phyloP scores from a whole-genome alignment of 1,284 basidiomycete genomes.

The Thecaphora thlaspeos region DNA sequence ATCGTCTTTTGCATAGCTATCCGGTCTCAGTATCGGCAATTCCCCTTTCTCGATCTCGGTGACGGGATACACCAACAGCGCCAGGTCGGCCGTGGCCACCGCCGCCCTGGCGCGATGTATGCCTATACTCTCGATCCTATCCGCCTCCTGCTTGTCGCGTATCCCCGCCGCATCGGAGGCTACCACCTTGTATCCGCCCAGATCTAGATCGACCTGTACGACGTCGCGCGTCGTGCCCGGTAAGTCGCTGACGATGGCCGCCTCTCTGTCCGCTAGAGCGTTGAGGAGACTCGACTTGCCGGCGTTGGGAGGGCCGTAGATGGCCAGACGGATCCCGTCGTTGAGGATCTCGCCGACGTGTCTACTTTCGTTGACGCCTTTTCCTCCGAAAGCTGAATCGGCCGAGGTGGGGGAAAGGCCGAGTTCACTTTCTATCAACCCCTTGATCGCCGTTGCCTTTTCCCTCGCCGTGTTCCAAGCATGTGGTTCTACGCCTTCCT shows the following conservation, averaged over 20 bases:
- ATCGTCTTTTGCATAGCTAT: slow-evolving; percentile 60
- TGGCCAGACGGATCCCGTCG: slow-evolving; percentile 75
- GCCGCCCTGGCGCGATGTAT: slow-evolving; percentile 69
- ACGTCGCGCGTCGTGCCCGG: slow-evolving; percentile 86
- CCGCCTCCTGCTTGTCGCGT: slow-evolving; percentile 62
- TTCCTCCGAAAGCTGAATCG: no score
- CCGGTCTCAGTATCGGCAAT: slow-evolving; percentile 58
- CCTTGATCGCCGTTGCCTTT: slow-evolving; percentile 3
- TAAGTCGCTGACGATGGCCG: slow-evolving; percentile 79
- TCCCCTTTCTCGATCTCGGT: slow-evolving; percentile 62
- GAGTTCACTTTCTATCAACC: slow-evolving; percentile 9
- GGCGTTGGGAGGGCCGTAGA: slow-evolving; percentile 85
- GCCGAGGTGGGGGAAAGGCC: background rate
- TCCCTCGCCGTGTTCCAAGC: slow-evolving; percentile 61
- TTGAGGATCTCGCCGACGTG: slow-evolving; percentile 75
- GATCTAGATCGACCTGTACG: slow-evolving; percentile 76
- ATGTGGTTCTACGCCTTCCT: slow-evolving; percentile 78
- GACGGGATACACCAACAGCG: slow-evolving; percentile 75
- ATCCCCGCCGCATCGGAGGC: slow-evolving; percentile 82
- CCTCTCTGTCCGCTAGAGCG: slow-evolving; percentile 76
- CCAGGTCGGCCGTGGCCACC: slow-evolving; percentile 69
- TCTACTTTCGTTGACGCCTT: slow-evolving; percentile 61
- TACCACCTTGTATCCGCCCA: slow-evolving; percentile 74
- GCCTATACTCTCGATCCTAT: slow-evolving; percentile 78
- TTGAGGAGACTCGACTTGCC: slow-evolving; percentile 84